Base-by-base conservation (phyloP, 345 rosid species). In the Hirschfeldia incana region DNA sequence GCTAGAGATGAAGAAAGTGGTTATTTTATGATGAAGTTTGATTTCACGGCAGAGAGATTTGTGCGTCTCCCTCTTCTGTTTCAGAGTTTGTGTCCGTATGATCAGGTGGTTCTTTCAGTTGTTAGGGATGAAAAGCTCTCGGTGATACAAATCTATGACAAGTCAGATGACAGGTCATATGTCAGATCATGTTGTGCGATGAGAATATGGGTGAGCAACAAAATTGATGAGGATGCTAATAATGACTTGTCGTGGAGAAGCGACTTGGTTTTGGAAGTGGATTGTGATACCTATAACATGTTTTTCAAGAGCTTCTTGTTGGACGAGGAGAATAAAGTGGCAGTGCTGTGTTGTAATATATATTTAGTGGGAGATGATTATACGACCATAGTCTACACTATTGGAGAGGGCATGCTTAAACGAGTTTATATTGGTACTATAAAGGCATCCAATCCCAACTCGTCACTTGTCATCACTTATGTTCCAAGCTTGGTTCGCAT, bases 401-500 rank as follows among this genome's bases (percentile, higher is more conserved):
- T 70, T 21, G 53, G 65, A 57, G 21, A 34, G 33, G 4, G 17
- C 12, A 57, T 6, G 8, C 0, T 57, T 36, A 57, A 36, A 58
- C 4, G 34, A 57, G 34, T 70, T 1, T 55, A 32, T 70, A 55
- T 1, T 5, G 65, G 57, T 1, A 34, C 1, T 3, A 10, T 3
- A 55, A 5, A 21, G 4, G 17, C 5, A 11, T 8, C 36, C 1
- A 0, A 0, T n/a, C 0, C 0, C n/a, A 9, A 29, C 5, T 36
- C 27, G 53, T 15, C 67, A 59, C 13, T 7, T 58, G 66, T 72
- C n/a, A 2, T 36, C 8, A 26, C 15, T 72, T 59, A 72, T 72
- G 57, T 37, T 59, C 75, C 75, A 36, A 72, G 57, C 5, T 59
- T 72, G 66, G 57, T 59, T 72, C 13, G n/a, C 9, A 37, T 37